Conservation (phyloP, 78 protist genomes). For the Dictyostelium purpureum region DNA sequence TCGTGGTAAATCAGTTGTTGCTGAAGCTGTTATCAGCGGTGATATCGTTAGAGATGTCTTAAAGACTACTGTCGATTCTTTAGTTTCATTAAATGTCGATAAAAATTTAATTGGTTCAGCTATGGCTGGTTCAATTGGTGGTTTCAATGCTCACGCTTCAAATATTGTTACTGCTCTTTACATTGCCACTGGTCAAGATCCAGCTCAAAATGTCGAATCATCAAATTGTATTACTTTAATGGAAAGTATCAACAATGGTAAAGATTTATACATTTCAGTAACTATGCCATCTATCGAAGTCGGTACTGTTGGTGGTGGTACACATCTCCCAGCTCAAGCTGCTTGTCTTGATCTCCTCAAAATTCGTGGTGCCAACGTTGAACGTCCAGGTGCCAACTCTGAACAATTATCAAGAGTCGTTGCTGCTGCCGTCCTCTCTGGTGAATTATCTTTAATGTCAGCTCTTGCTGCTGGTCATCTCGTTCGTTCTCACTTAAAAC, state of each 20-base stretch:
- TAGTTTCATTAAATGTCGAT: conserved; percentile 78
- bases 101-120: conserved; percentile 98
- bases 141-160: conserved; percentile 98
- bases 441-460: conserved; percentile 95
- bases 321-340: conserved; percentile 92
- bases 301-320: conserved; percentile 99
- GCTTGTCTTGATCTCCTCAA: conserved; percentile 90
- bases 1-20: conserved; percentile 93
- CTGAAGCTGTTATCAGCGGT: conserved; percentile 90
- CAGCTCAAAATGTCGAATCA: conserved; percentile 97
- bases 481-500: conserved; percentile 87
- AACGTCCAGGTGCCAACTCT: conserved; percentile 83
- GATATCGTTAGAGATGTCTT: conserved; percentile 88
- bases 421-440: conserved; percentile 92
- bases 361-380: conserved; percentile 81
- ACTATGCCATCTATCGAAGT: conserved; percentile 98
- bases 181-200: conserved; percentile 97
- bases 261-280: conserved; percentile 80
- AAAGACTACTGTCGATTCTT: conserved; percentile 59
- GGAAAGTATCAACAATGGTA: conserved; percentile 80
- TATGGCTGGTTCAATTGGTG: conserved; percentile 97
- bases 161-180: conserved; percentile 96
- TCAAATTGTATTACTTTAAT: conserved; percentile 94
- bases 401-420: conserved; percentile 89
- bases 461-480: conserved; percentile 93